Percentiles rank a stretch among this genome's conserved stretches.
phyloP scores from a whole-genome alignment of 192 early-diverging fungal species.

The Coemansia guatemalensis region DNA sequence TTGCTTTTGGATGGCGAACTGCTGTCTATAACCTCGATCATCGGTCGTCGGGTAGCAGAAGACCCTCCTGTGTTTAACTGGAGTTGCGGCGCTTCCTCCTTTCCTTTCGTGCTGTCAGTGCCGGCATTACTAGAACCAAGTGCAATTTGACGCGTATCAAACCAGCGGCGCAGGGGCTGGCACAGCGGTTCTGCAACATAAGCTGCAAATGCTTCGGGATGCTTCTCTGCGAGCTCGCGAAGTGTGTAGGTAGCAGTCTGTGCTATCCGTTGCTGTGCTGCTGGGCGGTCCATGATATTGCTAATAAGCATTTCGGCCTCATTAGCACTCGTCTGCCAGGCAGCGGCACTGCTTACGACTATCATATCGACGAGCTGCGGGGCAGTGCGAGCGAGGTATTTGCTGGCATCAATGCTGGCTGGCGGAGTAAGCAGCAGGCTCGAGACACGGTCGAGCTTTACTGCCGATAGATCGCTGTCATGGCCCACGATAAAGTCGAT shows the following conservation, averaged over 20 bases:
- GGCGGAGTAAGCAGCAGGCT: constrained; percentile 38
- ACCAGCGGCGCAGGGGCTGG: constrained; percentile 44
- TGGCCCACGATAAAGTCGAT: constrained; percentile 68
- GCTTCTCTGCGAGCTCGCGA: constrained; percentile 16
- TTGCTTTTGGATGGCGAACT: neutral
- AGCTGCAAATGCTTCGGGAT: constrained; percentile 12
- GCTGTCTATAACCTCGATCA: constrained; percentile 23
- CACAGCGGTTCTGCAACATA: constrained; percentile 55
- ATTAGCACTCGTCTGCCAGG: neutral
- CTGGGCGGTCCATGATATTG: constrained; percentile 7
- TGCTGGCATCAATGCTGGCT: neutral
- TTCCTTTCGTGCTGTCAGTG: neutral
- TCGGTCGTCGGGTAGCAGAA: constrained; percentile 1
- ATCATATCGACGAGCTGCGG: constrained; percentile 30
- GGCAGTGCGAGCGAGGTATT: constrained; percentile 14
- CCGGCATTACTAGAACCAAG: neutral
- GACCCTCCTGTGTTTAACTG: neutral
- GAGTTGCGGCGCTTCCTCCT: neutral
- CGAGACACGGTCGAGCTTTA: constrained; percentile 39
- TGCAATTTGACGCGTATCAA: constrained; percentile 10
- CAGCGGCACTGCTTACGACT: neutral
- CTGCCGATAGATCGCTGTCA: constrained; percentile 29
- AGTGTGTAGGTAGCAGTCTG: constrained; percentile 31
- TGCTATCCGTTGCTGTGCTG: constrained; percentile 6
- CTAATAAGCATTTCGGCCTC: constrained; percentile 6